A percentile compares a stretch with the other conserved stretches of the same genome.
Evolutionary conservation across 1,284 basidiomycete species (phyloP).

Genomic region (Xerocomus minutiporus): DNA sequence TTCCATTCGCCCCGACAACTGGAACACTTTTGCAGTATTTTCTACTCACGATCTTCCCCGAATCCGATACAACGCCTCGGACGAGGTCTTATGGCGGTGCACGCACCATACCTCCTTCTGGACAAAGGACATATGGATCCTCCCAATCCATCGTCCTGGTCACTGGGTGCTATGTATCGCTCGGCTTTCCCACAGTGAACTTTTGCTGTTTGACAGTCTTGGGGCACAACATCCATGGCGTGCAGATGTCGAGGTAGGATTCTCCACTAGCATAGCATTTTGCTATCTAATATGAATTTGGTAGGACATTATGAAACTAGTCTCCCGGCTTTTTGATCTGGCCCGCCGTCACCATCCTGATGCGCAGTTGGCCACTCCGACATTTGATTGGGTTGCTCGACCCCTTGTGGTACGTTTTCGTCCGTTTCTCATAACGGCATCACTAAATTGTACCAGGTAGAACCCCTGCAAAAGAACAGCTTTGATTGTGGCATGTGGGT

Average conservation of each 20-base stretch:
- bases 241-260: constrained; percentile 1
- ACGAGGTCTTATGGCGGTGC: constrained; percentile 7
- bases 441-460: background rate
- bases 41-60: constrained; percentile 9
- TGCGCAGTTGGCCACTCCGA: too few species aligned
- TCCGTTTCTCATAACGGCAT: background rate
- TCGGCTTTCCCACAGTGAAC: background rate
- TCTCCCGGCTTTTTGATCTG: background rate
- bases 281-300: too few species aligned
- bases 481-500: constrained; percentile 26
- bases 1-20: background rate
- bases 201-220: constrained; percentile 4
- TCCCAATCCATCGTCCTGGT: constrained; percentile 7
- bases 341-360: background rate
- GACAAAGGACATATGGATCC: constrained; percentile 4
- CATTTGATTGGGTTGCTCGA: background rate
- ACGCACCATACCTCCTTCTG: constrained; percentile 5
- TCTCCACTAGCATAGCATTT: too few species aligned
- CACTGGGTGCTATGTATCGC: constrained; percentile 13
- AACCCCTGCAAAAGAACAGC: constrained; percentile 12
- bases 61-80: background rate
- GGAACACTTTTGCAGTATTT: background rate
- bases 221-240: constrained; percentile 6
- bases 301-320: background rate
- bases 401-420: background rate